phyloP scores from a whole-genome alignment of 306 rosid species.

The Lathyrus oleraceus region DNA sequence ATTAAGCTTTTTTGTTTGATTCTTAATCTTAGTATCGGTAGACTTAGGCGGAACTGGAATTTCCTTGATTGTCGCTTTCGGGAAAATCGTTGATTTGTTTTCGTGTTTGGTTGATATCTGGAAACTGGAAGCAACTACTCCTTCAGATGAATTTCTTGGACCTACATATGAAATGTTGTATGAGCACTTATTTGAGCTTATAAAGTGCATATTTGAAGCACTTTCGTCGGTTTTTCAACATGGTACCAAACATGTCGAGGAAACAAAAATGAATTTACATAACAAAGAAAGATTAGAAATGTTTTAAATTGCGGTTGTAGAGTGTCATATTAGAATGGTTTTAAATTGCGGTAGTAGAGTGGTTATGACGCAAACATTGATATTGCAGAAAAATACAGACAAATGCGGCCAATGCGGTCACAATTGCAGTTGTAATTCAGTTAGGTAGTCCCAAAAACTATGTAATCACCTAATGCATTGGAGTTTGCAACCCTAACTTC shows the following conservation, averaged over 20 bases:
- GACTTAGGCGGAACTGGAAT: not conserved
- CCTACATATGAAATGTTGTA: constrained; percentile 20
- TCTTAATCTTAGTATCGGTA: constrained; percentile 16
- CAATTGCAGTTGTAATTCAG: not conserved
- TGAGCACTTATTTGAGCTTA: not conserved
- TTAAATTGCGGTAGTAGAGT: not conserved
- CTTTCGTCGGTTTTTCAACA: not conserved
- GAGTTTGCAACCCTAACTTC: no score
- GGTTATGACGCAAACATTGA: no score
- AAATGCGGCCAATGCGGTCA: not conserved
- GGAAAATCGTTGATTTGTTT: not conserved
- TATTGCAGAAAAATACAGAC: not conserved
- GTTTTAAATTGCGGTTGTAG: no score
- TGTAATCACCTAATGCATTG: not conserved
- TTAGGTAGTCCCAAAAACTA: not conserved
- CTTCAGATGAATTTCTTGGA: constrained; percentile 1
- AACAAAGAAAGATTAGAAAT: no score
- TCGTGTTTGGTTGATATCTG: not conserved
- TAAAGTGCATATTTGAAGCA: not conserved
- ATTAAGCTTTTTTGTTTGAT: constrained; percentile 40
- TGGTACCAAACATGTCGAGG: not conserved
- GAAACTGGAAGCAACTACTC: not conserved
- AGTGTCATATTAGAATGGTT: not conserved
- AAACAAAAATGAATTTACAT: not conserved
- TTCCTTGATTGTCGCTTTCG: constrained; percentile 1